phyloP scores from a whole-genome alignment of 2,329 filamentous ascomycete species.

The Arthrobotrys conoides region DNA sequence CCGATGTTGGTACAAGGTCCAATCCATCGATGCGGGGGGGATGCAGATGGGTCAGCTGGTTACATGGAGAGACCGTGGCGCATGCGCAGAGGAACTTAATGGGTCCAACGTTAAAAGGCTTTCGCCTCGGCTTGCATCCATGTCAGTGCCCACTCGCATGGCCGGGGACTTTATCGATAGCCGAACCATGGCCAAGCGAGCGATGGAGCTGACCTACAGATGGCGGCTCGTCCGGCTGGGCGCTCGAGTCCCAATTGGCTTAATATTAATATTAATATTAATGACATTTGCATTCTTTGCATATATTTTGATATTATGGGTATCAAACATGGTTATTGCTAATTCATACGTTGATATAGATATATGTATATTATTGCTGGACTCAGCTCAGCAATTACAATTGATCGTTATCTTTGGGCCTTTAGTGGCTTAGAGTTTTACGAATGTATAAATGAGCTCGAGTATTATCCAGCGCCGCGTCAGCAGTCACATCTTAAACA shows the following conservation, averaged over 20 bases:
- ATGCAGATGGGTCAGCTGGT: conserved; percentile 30
- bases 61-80: conserved; percentile 23
- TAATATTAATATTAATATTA: not conserved
- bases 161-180: conserved; percentile 37
- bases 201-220: conserved; percentile 1
- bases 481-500: not conserved
- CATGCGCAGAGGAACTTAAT: conserved; percentile 12
- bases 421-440: no score
- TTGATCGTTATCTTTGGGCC: no score
- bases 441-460: no score
- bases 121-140: conserved; percentile 14
- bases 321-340: no score
- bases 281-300: not conserved
- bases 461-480: no score
- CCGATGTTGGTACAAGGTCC: conserved; percentile 10
- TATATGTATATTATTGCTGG: no score
- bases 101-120: conserved; percentile 6
- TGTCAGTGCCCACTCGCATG: conserved; percentile 24
- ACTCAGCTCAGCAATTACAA: no score
- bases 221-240: conserved; percentile 13
- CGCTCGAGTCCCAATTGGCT: not conserved
- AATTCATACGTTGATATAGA: not conserved
- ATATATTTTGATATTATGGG: not conserved
- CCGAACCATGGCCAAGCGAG: conserved; percentile 31
- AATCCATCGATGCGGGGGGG: conserved; percentile 10